A percentile compares a stretch with the other conserved stretches of the same genome.
phyloP scores from a whole-genome alignment of 805 yeast genomes.

The Grigorovia transvaalensis region DNA sequence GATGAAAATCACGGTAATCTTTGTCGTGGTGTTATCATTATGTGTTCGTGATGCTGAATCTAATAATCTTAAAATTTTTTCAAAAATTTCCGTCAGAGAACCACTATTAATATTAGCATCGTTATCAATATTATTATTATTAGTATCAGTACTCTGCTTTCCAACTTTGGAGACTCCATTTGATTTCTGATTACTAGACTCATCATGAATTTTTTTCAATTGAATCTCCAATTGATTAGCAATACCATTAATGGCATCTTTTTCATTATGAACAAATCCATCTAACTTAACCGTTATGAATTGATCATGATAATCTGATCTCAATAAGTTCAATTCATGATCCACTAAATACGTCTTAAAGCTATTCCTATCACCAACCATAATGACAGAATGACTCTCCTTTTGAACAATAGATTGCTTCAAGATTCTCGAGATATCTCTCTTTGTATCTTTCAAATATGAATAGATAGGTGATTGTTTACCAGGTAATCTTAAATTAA shows the following conservation, averaged over 20 bases:
- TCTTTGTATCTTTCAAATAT: conserved; percentile 15
- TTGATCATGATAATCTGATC: conserved; percentile 32
- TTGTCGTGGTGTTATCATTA: conserved; percentile 19
- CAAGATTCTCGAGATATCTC: conserved; percentile 47
- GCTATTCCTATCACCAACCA: conserved; percentile 70
- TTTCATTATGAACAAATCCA: conserved; percentile 66
- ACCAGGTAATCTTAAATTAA: conserved; percentile 16
- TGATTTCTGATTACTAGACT: not conserved
- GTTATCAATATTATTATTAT: not conserved
- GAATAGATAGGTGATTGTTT: conserved; percentile 12
- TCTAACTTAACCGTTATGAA: conserved; percentile 56
- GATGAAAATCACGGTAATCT: conserved; percentile 58
- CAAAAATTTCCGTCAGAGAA: conserved; percentile 51
- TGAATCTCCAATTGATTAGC: conserved; percentile 67
- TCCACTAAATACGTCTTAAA: conserved; percentile 66
- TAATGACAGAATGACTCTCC: conserved; percentile 72
- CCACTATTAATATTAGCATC: conserved; percentile 37
- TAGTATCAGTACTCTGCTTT: not conserved
- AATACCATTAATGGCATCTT: conserved; percentile 70
- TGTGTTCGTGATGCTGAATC: conserved; percentile 27
- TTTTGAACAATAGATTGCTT: conserved; percentile 53
- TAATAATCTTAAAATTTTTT: conserved; percentile 43
- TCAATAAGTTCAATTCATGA: conserved; percentile 41
- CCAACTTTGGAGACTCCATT: not conserved
- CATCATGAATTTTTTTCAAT: conserved; percentile 27